These are phyloP conservation scores for Pachysandra terminalis DNA, from an alignment of 164 flowering plant genomes.

Conservation along the genomic window DNA sequence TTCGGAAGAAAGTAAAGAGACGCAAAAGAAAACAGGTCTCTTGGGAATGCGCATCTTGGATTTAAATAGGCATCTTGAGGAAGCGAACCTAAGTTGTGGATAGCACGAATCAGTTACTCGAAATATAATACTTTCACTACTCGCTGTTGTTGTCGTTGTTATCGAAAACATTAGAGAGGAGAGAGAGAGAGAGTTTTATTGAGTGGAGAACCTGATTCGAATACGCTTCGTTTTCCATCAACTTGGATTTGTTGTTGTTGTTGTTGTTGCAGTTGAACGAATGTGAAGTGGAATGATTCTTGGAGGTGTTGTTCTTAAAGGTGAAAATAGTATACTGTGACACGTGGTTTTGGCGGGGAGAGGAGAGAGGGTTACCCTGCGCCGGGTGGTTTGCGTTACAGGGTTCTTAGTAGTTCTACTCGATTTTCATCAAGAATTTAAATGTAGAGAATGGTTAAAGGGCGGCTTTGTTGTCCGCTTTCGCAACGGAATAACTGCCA, in stretches of 20 bases:
- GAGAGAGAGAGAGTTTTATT: background rate
- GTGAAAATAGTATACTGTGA: background rate
- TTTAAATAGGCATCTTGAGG: slow-evolving; percentile 36
- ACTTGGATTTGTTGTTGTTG: background rate
- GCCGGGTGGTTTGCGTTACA: slow-evolving; percentile 81
- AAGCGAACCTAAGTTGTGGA: background rate
- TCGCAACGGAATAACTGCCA: background rate
- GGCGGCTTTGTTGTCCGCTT: background rate
- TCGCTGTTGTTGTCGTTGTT: background rate
- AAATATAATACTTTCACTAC: slow-evolving; percentile 7
- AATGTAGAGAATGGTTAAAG: slow-evolving; percentile 35
- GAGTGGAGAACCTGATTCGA: slow-evolving; percentile 5
- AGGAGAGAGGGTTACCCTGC: slow-evolving; percentile 19
- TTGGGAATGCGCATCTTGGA: slow-evolving; percentile 50
- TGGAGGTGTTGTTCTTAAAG: slow-evolving; percentile 1
- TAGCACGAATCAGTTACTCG: slow-evolving; percentile 10
- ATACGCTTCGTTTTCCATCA: slow-evolving; percentile 12
- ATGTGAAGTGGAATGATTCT: too few species aligned
- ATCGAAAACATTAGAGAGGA: background rate
- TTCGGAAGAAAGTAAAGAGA: slow-evolving; percentile 18
- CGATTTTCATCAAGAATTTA: slow-evolving; percentile 36
- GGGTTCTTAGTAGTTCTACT: too few species aligned
- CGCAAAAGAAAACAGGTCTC: slow-evolving; percentile 28
- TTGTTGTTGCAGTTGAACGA: slow-evolving; percentile 19
- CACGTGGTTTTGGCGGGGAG: background rate